Conservation (phyloP, 2,329 filamentous ascomycete genomes). For the Diplodia corticola region DNA sequence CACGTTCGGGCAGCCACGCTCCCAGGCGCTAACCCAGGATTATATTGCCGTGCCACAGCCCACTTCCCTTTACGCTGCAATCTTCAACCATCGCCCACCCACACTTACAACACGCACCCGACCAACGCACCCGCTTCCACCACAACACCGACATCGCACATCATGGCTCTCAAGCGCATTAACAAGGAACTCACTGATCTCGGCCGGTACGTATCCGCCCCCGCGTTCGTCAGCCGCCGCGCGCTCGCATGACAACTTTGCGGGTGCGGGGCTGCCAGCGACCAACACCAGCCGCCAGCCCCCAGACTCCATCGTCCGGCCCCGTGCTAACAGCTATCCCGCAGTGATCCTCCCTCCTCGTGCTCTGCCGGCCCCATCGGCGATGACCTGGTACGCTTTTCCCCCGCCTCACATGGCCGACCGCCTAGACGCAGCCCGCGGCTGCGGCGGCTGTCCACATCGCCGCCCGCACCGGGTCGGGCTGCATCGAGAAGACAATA, state of each 20-base stretch:
- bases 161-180: constrained; percentile 89
- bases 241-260: constrained; percentile 41
- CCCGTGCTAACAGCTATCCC: constrained; percentile 36
- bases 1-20: constrained; percentile 24
- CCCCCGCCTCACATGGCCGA: constrained; percentile 24
- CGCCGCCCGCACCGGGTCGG: constrained; percentile 12
- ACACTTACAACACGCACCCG: constrained; percentile 22
- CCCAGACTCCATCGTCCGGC: constrained; percentile 9
- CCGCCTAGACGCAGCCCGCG: constrained; percentile 28
- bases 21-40: constrained; percentile 22
- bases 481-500: constrained; percentile 1
- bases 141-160: constrained; percentile 29
- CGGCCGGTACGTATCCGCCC: constrained; percentile 65
- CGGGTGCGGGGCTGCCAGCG: constrained; percentile 35
- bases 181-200: constrained; percentile 92
- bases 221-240: constrained; percentile 21
- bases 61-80: constrained; percentile 24
- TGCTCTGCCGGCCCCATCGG: constrained; percentile 97
- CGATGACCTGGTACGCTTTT: constrained; percentile 86
- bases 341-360: constrained; percentile 94
- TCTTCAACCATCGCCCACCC: constrained; percentile 21
- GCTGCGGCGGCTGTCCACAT: constrained; percentile 33
- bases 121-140: background rate
- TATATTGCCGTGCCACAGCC: constrained; percentile 24
- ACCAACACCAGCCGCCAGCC: constrained; percentile 16